Evolutionary conservation across 2,329 filamentous ascomycete genomes (phyloP).

Genomic region (Cladosporium phlei): DNA sequence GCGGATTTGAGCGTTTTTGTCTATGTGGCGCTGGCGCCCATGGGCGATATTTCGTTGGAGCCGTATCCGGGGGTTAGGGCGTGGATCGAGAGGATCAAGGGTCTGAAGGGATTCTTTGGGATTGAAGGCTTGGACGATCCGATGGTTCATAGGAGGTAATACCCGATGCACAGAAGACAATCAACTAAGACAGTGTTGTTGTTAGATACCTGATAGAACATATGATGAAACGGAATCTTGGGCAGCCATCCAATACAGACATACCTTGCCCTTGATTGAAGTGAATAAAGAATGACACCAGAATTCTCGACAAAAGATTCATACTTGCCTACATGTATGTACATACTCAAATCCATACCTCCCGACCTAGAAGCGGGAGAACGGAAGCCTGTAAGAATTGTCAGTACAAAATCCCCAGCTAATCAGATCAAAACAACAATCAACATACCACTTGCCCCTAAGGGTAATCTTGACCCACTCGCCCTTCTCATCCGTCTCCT

Average conservation of each 20-base stretch:
- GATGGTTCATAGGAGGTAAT: neutral
- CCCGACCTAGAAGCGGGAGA: conserved; percentile 47
- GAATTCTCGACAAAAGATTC: no score
- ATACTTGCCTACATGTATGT: conserved; percentile 12
- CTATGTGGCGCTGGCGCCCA: conserved; percentile 21
- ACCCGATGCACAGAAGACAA: no score
- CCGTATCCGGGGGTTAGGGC: conserved; percentile 12
- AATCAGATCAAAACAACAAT: neutral
- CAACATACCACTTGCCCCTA: conserved; percentile 72
- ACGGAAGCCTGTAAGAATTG: conserved; percentile 40
- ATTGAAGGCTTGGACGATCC: conserved; percentile 14
- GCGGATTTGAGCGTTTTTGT: conserved; percentile 21
- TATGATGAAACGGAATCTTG: no score
- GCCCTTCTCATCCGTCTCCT: conserved; percentile 82
- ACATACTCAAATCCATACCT: neutral
- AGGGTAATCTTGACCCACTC: conserved; percentile 82
- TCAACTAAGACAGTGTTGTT: no score
- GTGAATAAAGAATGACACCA: no score
- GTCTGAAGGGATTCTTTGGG: conserved; percentile 13
- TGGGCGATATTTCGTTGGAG: conserved; percentile 20
- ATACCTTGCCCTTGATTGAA: neutral
- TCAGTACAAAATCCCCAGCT: conserved; percentile 13
- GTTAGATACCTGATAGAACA: no score
- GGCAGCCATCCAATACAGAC: no score
- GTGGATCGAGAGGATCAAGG: conserved; percentile 14